Conservation (phyloP, 352 stramenopile species). For the Pythium grandisporangium region DNA sequence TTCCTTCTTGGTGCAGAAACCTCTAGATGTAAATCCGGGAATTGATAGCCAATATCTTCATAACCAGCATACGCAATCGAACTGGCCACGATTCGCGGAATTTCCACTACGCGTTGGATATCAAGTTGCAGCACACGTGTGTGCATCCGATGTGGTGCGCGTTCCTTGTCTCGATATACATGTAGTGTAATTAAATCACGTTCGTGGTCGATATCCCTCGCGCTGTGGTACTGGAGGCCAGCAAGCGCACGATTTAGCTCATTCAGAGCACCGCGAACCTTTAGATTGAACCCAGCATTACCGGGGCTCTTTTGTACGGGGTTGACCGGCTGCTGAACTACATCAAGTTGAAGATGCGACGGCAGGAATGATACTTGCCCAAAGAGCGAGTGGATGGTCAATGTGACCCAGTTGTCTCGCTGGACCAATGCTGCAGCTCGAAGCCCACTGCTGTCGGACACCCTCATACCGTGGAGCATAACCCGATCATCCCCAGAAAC, state of each 20-base stretch:
- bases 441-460: too few species aligned
- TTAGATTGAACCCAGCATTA: too few species aligned
- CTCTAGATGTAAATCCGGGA: slow-evolving; percentile 22
- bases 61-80: slow-evolving; percentile 15
- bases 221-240: slow-evolving; percentile 5
- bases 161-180: background rate
- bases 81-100: slow-evolving; percentile 18
- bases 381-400: too few species aligned
- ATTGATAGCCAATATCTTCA: slow-evolving; percentile 36
- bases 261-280: slow-evolving; percentile 1
- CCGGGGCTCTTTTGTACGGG: too few species aligned
- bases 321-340: too few species aligned
- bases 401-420: too few species aligned
- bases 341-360: too few species aligned
- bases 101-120: slow-evolving; percentile 12
- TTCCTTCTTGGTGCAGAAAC: too few species aligned
- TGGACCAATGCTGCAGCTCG: too few species aligned
- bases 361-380: too few species aligned
- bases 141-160: background rate
- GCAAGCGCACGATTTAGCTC: slow-evolving; percentile 6
- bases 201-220: background rate
- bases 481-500: too few species aligned
- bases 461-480: too few species aligned
- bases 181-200: slow-evolving; percentile 4
- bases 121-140: slow-evolving; percentile 3